These are phyloP conservation scores for Polyrhizophydium stewartii DNA, from an alignment of 371 early-diverging fungal genomes.

Conservation along the genomic window DNA sequence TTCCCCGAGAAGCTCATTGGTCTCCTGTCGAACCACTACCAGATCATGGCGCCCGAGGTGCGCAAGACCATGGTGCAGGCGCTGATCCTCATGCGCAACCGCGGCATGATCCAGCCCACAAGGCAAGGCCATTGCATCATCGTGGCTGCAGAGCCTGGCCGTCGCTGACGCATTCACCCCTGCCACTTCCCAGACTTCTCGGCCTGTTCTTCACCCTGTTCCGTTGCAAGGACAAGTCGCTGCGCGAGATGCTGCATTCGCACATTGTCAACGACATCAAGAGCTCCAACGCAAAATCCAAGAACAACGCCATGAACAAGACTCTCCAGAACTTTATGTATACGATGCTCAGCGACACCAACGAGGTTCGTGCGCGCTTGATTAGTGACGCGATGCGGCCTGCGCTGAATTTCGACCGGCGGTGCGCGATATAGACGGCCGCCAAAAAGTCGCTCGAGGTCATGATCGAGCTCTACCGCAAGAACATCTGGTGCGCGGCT, in stretches of 20 bases:
- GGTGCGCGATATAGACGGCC: conserved; percentile 49
- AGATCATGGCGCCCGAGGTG: conserved; percentile 74
- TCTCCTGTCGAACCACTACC: conserved; percentile 71
- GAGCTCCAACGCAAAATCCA: conserved; percentile 80
- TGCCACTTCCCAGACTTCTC: conserved; percentile 49
- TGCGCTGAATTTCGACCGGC: neutral
- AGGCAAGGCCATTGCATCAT: conserved; percentile 24
- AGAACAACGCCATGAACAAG: conserved; percentile 95
- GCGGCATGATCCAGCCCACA: conserved; percentile 65
- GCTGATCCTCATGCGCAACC: conserved; percentile 85
- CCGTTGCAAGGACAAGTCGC: conserved; percentile 84
- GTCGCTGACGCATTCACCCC: neutral
- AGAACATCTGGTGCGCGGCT: conserved; percentile 72
- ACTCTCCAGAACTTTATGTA: conserved; percentile 94
- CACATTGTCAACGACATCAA: conserved; percentile 94
- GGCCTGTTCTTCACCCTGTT: conserved; percentile 93
- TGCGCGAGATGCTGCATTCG: conserved; percentile 79
- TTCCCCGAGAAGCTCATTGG: conserved; percentile 82
- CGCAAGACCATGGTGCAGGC: conserved; percentile 86
- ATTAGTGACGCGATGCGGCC: neutral
- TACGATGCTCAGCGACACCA: conserved; percentile 67
- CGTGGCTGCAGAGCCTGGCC: too few species aligned
- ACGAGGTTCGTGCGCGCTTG: conserved; percentile 26
- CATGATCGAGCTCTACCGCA: conserved; percentile 92
- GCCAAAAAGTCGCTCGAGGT: conserved; percentile 93